Evolutionary conservation across 768 basidiomycete genomes (phyloP), one percentile per base, ranked within the genome.

Genomic region (Pisolithus tinctorius): DNA sequence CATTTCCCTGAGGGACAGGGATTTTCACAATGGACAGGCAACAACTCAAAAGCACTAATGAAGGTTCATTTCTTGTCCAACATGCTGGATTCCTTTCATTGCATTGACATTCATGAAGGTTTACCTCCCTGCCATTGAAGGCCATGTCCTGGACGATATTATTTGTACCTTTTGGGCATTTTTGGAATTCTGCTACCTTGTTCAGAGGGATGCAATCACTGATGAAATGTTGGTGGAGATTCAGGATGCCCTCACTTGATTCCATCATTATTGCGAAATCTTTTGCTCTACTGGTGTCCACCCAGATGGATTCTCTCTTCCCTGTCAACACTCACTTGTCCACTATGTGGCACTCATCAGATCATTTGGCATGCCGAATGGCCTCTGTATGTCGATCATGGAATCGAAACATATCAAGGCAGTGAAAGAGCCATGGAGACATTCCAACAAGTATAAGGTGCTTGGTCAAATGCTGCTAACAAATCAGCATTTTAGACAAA

Each of bases 271-370:
- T 42, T 10, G 10, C 4, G 20, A 42, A 42, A 42, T 42, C 20
- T 42, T 42, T 26, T 10, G 10, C 6, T 13, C 6, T 1, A 13
- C 42, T 6, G 48, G 59, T 38, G 59, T 61, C n/a, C 49, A 43
- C 10, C 20, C 31, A 16, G 13, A 53, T 20, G 27, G 48, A 29
- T 50, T 61, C 17, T 55, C 50, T 8, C 52, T 61, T 23, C 60
- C 59, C 5, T 50, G 52, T 23, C 54, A 58, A 48, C 60, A 61
- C 34, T 51, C 54, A 4, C 48, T 61, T 14, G 27, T 49, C 8
- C 59, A 61, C 45, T 60, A 61, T 39, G 23, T 20, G 14, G 11
- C 31, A 26, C 39, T 30, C 17, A 55, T 60, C 40, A 3, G 25
- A 2, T 50, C 51, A 2, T 60, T 59, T 27, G 50, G 53, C 14